Evolutionary conservation across 192 early-diverging fungal species (phyloP).

Genomic region (Mortierella antarctica): DNA sequence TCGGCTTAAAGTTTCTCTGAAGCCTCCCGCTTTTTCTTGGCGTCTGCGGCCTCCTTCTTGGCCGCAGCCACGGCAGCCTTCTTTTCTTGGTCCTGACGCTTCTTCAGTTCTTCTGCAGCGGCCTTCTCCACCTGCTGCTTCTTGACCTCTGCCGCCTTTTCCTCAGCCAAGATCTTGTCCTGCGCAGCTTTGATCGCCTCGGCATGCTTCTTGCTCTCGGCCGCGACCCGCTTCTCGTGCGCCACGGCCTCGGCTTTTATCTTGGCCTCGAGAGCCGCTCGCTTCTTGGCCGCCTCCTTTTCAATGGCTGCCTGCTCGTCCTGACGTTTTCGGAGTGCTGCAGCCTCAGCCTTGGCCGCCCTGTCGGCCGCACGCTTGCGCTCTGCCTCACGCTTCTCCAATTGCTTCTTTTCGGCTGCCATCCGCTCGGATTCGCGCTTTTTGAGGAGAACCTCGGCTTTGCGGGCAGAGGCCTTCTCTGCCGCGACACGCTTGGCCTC

Average conservation of each 20-base stretch:
- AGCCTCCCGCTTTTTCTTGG: no score
- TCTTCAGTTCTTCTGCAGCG: not conserved
- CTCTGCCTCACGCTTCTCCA: constrained; percentile 1
- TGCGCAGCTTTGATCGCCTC: constrained; percentile 5
- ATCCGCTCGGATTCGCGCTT: not conserved
- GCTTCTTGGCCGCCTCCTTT: constrained; percentile 6
- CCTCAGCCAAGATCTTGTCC: constrained; percentile 20
- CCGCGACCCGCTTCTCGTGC: constrained; percentile 2
- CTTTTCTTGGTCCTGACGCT: constrained; percentile 3
- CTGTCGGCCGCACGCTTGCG: constrained; percentile 2
- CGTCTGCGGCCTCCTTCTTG: constrained; percentile 3
- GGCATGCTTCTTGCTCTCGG: constrained; percentile 35
- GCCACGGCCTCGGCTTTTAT: constrained; percentile 16
- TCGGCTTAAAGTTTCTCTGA: constrained; percentile 6
- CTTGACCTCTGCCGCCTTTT: constrained; percentile 18
- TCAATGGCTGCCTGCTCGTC: constrained; percentile 13
- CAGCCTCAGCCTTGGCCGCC: constrained; percentile 10
- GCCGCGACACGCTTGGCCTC: constrained; percentile 13
- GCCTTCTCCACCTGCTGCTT: constrained; percentile 6
- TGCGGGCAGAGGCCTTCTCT: constrained; percentile 10
- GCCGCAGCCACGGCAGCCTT: constrained; percentile 6
- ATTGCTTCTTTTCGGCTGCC: constrained; percentile 13
- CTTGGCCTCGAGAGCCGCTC: constrained; percentile 2
- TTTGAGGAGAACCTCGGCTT: not conserved
- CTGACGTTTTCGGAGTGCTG: not conserved